Evolutionary conservation across 2,329 filamentous ascomycete genomes (phyloP).

Genomic region (Cylindrodendrum hubeiense): DNA sequence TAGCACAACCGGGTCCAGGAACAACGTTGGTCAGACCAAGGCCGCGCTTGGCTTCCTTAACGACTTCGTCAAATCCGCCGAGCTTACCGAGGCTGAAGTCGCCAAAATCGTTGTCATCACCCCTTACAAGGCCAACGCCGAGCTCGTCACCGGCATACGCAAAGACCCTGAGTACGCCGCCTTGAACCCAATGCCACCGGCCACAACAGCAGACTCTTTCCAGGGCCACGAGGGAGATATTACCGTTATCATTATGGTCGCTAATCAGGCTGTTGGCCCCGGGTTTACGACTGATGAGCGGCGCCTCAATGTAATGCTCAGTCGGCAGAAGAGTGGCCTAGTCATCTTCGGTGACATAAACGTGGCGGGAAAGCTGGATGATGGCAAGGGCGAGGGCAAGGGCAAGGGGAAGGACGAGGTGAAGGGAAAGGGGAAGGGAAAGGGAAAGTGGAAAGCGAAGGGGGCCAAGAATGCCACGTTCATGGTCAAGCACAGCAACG

Average conservation of each 20-base stretch:
- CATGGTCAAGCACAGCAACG: neutral
- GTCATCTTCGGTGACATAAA: constrained; percentile 41
- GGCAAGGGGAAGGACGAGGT: neutral
- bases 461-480: neutral
- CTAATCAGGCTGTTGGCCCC: constrained; percentile 17
- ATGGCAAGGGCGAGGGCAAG: constrained; percentile 10
- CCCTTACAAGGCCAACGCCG: constrained; percentile 34
- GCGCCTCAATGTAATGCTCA: constrained; percentile 39
- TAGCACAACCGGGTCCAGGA: constrained; percentile 14
- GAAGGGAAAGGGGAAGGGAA: no score
- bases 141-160: constrained; percentile 17
- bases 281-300: constrained; percentile 31
- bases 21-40: constrained; percentile 27
- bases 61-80: constrained; percentile 19
- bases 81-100: neutral
- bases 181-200: constrained; percentile 22
- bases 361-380: constrained; percentile 1
- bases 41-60: constrained; percentile 29
- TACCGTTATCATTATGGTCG: constrained; percentile 37
- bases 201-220: constrained; percentile 34
- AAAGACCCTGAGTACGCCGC: constrained; percentile 18
- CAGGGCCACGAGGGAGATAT: constrained; percentile 43
- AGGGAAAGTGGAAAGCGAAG: no score
- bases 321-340: constrained; percentile 27
- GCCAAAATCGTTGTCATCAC: constrained; percentile 27